Conservation (phyloP, 2,329 filamentous ascomycete genomes). For the Aspergillus sp. region DNA sequence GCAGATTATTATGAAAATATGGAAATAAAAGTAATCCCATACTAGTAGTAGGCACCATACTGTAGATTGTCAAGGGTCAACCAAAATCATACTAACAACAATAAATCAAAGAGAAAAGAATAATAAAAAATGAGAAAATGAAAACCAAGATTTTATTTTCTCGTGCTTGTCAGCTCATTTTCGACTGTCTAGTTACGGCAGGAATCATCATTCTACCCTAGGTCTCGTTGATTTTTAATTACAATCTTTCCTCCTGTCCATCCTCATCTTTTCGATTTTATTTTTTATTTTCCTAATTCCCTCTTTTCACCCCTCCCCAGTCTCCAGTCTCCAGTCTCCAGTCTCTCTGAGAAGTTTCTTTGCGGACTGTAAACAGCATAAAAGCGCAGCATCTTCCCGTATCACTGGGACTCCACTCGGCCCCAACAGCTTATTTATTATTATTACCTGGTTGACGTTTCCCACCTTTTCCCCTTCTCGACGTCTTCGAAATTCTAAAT, state of each 20-base stretch:
- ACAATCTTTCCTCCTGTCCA: background rate
- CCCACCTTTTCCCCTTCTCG: background rate
- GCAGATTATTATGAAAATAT: background rate
- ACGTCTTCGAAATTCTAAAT: background rate
- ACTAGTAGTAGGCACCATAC: background rate
- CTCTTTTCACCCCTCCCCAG: background rate
- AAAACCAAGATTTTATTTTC: background rate
- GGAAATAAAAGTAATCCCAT: background rate
- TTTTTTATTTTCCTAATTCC: background rate
- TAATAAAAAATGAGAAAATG: background rate
- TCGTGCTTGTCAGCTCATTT: background rate
- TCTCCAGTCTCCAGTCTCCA: background rate
- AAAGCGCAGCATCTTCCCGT: constrained; percentile 9
- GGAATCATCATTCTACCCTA: background rate
- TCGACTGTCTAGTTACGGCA: background rate
- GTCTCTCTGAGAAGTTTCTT: background rate
- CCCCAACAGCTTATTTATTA: constrained; percentile 12
- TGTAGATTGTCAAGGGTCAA: background rate
- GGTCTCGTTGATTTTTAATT: background rate
- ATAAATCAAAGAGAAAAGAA: background rate
- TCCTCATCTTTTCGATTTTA: background rate
- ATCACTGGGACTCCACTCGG: background rate
- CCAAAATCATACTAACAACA: constrained; percentile 1
- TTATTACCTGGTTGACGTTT: constrained; percentile 3
- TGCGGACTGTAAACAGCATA: background rate